Conservation (phyloP, 2,329 filamentous ascomycete species). For the Scedosporium dehoogii region DNA sequence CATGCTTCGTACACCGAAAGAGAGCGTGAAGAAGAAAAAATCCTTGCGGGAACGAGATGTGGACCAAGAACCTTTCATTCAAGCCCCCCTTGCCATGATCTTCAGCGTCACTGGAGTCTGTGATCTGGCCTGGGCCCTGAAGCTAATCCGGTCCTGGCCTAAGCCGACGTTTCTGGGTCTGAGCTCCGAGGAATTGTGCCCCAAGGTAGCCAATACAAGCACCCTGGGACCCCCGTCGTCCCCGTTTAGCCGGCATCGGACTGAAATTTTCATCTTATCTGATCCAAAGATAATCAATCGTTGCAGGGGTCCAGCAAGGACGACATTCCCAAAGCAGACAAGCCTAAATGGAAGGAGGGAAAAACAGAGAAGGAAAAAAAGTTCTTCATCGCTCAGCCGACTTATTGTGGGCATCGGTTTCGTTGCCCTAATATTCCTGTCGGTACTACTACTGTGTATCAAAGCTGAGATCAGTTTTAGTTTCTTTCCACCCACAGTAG, state of each 20-base stretch:
- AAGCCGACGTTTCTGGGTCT: background rate
- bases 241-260: conserved; percentile 6
- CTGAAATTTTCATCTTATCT: conserved; percentile 34
- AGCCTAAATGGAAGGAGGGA: background rate
- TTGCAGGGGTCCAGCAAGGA: background rate
- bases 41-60: background rate
- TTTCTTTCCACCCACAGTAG: background rate
- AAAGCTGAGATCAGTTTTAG: background rate
- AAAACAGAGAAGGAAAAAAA: background rate
- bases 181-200: background rate
- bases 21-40: background rate
- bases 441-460: background rate
- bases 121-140: background rate
- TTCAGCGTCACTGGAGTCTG: background rate
- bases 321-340: background rate
- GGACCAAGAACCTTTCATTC: background rate
- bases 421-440: background rate
- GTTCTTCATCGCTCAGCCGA: background rate
- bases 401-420: background rate
- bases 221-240: background rate
- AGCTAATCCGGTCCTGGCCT: background rate
- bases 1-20: background rate
- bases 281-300: conserved; percentile 38
- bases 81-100: background rate
- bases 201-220: background rate